Percentiles rank a stretch among this genome's conserved stretches.
Evolutionary conservation across 2,329 filamentous ascomycete genomes (phyloP).

Genomic region (Anthostomella pinea): DNA sequence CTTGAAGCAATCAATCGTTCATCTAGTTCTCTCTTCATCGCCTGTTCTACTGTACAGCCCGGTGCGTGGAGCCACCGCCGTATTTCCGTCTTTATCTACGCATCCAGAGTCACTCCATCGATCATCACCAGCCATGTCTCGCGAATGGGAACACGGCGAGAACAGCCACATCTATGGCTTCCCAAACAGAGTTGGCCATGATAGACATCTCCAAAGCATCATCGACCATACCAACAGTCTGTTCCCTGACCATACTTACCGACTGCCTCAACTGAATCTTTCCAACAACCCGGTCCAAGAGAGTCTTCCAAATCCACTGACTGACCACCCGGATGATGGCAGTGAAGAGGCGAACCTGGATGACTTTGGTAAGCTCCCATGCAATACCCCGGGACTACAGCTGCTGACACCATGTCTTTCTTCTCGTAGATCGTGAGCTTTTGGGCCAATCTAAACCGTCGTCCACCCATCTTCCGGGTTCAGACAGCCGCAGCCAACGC

Average conservation of each 20-base stretch:
- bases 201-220: slow-evolving; percentile 30
- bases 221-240: slow-evolving; percentile 26
- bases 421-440: slow-evolving; percentile 23
- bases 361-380: slow-evolving; percentile 25
- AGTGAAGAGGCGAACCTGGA: slow-evolving; percentile 19
- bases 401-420: slow-evolving; percentile 1
- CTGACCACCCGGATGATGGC: background rate
- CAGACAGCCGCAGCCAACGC: slow-evolving; percentile 12
- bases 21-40: no score
- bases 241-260: slow-evolving; percentile 15
- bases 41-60: no score
- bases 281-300: slow-evolving; percentile 1
- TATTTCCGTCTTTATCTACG: no score
- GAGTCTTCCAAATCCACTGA: slow-evolving; percentile 3
- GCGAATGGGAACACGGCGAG: slow-evolving; percentile 6
- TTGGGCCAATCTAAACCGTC: slow-evolving; percentile 17
- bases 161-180: slow-evolving; percentile 18
- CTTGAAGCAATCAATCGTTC: no score
- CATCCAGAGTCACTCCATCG: no score
- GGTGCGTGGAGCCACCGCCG: no score
- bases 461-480: slow-evolving; percentile 2
- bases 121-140: slow-evolving; percentile 19
- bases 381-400: no score
- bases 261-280: slow-evolving; percentile 8
- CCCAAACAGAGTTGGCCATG: slow-evolving; percentile 13